Evolutionary conservation across 805 yeast genomes (phyloP), one percentile per base, ranked within the genome.

Genomic region (Saccharomycopsis malanga): DNA sequence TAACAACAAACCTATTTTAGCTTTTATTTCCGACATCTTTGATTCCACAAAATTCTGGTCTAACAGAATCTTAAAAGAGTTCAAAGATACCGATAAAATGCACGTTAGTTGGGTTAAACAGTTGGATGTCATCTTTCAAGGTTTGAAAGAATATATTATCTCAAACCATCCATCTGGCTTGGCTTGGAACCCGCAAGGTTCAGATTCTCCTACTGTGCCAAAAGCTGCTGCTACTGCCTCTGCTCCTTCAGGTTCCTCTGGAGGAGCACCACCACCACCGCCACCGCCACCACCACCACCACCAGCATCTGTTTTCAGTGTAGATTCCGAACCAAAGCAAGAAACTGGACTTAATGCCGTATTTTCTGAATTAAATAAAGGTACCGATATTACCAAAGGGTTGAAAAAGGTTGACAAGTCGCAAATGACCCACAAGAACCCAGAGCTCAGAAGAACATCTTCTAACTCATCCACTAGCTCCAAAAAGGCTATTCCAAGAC

Each of bases 31-130:
- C 3, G 96, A 89, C 54, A 85, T 81, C 66, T 85, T 83, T 61
- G 98, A 93, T 60, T 79, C 94, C 18, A 85, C 96, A 30, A 91
- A 83, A 62, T 93, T 93, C 67, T 93, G 97, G 88, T 76, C 95
- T 9, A 89, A 93, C 67, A 77, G 95, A 57, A 82, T 91, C 37
- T 66, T 89, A 62, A 89, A 89, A 65, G 96, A 87, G 52, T 80
- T 68, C 68, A 87, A 76, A 64, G 95, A 82, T 17, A 67, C 75
- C 42, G 88, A 84, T 56, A 70, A 76, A 34, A 69, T 68, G 46
- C 86, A 86, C 42, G 81, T 74, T 22, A 83, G 82, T 48, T 93
- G 98, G 98, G 96, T 83, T 34, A 78, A 80, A 53, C 58, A 64
- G 14, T 86, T 79, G 60, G 65, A 77, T 57, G 63, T 69, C 22